Conservation (phyloP, 192 early-diverging fungal species). For the Gamsiella multidivaricata region DNA sequence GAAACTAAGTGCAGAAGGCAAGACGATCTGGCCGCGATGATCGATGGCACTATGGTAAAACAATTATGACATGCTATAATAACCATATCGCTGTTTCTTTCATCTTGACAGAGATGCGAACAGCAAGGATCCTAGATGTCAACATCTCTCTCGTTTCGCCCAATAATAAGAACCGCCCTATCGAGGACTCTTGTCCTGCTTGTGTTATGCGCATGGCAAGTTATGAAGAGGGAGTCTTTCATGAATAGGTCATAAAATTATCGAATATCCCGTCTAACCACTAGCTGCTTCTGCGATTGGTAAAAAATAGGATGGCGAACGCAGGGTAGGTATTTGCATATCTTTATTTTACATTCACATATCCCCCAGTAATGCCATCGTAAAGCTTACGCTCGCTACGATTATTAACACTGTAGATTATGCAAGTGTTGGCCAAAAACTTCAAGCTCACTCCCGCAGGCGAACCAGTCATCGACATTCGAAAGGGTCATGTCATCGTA, state of each 20-base stretch:
- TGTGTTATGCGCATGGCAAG: conserved; percentile 51
- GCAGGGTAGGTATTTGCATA: conserved; percentile 11
- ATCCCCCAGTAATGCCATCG: too few relatives aligned
- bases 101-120: conserved; percentile 30
- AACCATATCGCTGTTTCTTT: background rate
- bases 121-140: conserved; percentile 43
- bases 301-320: conserved; percentile 31
- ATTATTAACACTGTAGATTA: conserved; percentile 7
- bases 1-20: conserved; percentile 41
- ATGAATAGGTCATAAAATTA: too few relatives aligned
- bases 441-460: conserved; percentile 42
- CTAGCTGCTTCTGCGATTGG: too few relatives aligned
- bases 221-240: too few relatives aligned
- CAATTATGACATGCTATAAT: too few relatives aligned
- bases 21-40: background rate
- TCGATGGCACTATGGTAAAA: background rate
- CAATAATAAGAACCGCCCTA: conserved; percentile 36
- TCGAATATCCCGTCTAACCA: too few relatives aligned
- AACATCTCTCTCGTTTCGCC: conserved; percentile 34
- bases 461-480: conserved; percentile 44
- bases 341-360: too few relatives aligned
- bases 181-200: conserved; percentile 49
- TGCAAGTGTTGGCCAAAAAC: conserved; percentile 51
- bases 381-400: background rate
- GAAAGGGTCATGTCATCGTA: conserved; percentile 41